Evolutionary conservation across 257 asterid genomes (phyloP), one percentile per base, ranked within the genome.

Genomic region (Verbena officinalis): DNA sequence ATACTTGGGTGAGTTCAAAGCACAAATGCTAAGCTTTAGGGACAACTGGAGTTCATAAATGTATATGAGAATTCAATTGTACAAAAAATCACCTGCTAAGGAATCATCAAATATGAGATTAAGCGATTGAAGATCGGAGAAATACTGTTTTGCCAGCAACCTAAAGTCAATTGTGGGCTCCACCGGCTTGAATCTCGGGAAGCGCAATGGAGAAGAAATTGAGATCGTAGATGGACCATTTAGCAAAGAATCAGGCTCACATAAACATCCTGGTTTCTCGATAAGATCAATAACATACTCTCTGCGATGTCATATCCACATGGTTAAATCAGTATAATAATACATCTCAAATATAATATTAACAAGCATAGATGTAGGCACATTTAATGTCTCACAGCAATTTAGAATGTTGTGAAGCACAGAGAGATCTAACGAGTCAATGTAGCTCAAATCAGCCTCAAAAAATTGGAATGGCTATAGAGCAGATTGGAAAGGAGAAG

Each of bases 211-310:
- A 34, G 97, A 90, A 73, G 84, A 78, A 67, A 90, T 82, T 65
- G 89, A 76, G 75, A 90, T 87, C 67, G 95, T 87, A 60, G 88
- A 80, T 22, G 95, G 95, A 63, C 97, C 97, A 73, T 90, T 90
- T 69, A 86, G 79, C 85, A 81, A 73, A 53, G 97, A 90, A 81
- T 90, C 95, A 5, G 97, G 97, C 68, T 82, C 93, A 33, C 77
- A 76, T 62, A 90, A 73, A 63, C 77, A 75, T 65, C 97, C 97
- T 57, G 97, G 97, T 64, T 75, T 76, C 70, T 78, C 86, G 61
- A 88, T 64, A 84, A 90, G 79, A 82, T 90, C 97, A 70, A 90
- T 83, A 62, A 87, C 79, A 79, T 75, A 86, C 73, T 90, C 97
- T 95, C 97, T 90, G 93, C 50, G 62, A 65, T 54, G 68, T 31